These are phyloP conservation scores for Fraxinus paxiana DNA, from an alignment of 305 asterid genomes.

Conservation along the genomic window DNA sequence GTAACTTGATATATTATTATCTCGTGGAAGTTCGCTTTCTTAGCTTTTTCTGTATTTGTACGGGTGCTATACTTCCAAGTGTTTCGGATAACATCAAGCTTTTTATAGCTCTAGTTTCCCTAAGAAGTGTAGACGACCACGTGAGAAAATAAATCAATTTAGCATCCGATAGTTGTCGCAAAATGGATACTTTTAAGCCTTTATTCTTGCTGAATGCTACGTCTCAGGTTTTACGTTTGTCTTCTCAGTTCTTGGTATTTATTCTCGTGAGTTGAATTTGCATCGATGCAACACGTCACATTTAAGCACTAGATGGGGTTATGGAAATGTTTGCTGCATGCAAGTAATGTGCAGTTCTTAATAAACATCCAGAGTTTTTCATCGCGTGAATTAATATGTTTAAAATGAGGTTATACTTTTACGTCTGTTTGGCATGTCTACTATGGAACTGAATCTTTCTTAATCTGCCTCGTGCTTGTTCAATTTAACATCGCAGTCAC, in stretches of 20 bases:
- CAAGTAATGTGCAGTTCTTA: background rate
- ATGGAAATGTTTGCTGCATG: background rate
- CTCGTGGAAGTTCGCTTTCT: background rate
- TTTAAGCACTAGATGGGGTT: background rate
- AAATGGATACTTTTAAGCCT: background rate
- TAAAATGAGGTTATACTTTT: background rate
- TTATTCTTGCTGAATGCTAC: background rate
- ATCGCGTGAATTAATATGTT: background rate
- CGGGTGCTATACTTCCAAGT: background rate
- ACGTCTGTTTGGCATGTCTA: background rate
- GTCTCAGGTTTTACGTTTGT: background rate
- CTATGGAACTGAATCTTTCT: background rate
- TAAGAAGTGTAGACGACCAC: background rate
- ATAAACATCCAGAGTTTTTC: background rate
- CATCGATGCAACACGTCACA: background rate
- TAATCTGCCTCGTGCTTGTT: background rate
- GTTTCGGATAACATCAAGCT: background rate
- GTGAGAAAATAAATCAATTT: background rate
- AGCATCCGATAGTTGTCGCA: background rate
- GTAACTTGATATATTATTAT: conserved; percentile 29
- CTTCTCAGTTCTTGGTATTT: background rate
- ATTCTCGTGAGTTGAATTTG: background rate
- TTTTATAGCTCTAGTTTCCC: background rate
- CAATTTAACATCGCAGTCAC: background rate
- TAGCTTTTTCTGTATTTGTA: background rate